Base-by-base conservation (phyloP, 2,329 filamentous ascomycete species). In the Ascochyta koolunga region DNA sequence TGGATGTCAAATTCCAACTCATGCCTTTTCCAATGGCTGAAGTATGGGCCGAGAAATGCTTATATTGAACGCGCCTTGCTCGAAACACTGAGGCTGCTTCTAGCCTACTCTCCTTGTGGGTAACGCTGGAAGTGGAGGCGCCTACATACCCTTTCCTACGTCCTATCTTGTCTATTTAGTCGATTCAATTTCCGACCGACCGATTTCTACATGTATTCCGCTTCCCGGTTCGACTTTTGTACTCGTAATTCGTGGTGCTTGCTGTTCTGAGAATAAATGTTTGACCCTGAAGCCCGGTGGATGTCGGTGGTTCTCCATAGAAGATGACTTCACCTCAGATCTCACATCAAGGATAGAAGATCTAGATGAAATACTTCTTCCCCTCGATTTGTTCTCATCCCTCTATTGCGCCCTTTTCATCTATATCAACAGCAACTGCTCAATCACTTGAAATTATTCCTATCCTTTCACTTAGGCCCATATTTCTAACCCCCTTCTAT, bases 1-100 rank as follows among this genome's bases (percentile, higher is more conserved):
- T 91, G 89, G 91, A 96, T 97, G 93, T 97, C 93, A 97, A 96
- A 96, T 97, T 97, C 87, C 93, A 95, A 93, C 89, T 82, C 86
- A 85, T 88, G 87, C 87, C 77, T 78, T 75, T 64, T 53, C 45
- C 78, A 87, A 76, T 96, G 90, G 89, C 90, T 92, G 86, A 82
- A 84, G 86, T 93, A 95, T 93, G 91, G 93, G 92, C 92, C 90
- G 93, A 96, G 91, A 96, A 91, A 91, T 96, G 92, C 92, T 95
- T 85, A 72, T 59, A 72, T 65, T 45, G 49, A 71, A 65, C 58
- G 56, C 60, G 61, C 66, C 63, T 64, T 69, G 63, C 69, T 71
- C 59, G 67, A 33, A 13, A 64, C 49, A 68, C 69, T 66, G 64
- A 71, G 69, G 58, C 68, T 64, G 62, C 64, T 61, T 59, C 60